phyloP scores from a whole-genome alignment of 2,329 filamentous ascomycete genomes.

The Phialophora chinensis region DNA sequence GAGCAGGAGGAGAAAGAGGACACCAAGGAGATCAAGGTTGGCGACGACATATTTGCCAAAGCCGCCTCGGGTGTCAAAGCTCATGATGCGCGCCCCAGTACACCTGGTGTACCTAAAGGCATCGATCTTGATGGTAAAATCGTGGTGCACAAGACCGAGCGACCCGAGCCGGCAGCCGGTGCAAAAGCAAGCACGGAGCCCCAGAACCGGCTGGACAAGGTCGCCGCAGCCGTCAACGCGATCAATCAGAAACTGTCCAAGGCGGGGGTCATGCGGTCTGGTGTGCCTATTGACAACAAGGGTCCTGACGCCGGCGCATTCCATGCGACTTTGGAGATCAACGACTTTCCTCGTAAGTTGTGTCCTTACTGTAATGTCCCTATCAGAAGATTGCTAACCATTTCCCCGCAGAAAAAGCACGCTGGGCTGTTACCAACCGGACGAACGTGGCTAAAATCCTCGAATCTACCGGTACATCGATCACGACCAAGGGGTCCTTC shows the following conservation, averaged over 20 bases:
- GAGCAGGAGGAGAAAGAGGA: slow-evolving; percentile 73
- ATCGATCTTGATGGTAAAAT: slow-evolving; percentile 72
- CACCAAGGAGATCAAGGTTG: slow-evolving; percentile 67
- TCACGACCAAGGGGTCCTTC: slow-evolving; percentile 95
- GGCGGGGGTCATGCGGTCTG: slow-evolving; percentile 85
- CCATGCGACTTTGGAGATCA: slow-evolving; percentile 97
- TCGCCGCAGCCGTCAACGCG: slow-evolving; percentile 84
- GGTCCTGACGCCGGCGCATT: slow-evolving; percentile 95
- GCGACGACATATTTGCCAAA: slow-evolving; percentile 60
- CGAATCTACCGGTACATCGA: slow-evolving; percentile 90
- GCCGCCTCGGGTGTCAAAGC: slow-evolving; percentile 70
- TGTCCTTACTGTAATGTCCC: slow-evolving; percentile 7
- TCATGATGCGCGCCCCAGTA: slow-evolving; percentile 56
- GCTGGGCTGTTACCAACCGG: slow-evolving; percentile 97
- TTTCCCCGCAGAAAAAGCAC: slow-evolving; percentile 72
- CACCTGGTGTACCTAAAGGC: slow-evolving; percentile 58
- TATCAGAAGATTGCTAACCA: slow-evolving; percentile 21
- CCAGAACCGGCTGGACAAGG: slow-evolving; percentile 79
- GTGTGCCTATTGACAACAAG: slow-evolving; percentile 97
- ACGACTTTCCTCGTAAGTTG: slow-evolving; percentile 83
- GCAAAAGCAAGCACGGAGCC: slow-evolving; percentile 43
- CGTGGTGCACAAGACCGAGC: slow-evolving; percentile 73
- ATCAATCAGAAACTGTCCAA: slow-evolving; percentile 91
- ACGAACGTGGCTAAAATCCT: slow-evolving; percentile 99
- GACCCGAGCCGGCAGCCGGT: slow-evolving; percentile 41